Evolutionary conservation across 768 basidiomycete genomes (phyloP), one percentile per base, ranked within the genome.

Genomic region (Fistulinella prunicolor): DNA sequence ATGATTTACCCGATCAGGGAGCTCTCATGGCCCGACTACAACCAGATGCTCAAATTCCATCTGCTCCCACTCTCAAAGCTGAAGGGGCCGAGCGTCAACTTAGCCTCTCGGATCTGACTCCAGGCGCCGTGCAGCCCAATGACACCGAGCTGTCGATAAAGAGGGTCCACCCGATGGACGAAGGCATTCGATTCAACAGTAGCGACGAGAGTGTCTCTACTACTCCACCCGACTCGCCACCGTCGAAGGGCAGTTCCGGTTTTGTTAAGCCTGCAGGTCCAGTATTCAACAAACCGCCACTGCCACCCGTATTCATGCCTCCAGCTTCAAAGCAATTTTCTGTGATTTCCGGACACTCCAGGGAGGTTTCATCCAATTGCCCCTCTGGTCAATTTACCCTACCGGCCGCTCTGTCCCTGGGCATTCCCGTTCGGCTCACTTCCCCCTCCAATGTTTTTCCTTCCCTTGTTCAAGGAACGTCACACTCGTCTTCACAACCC

Each of bases 31-130:
- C 46, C 21, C 51, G 9, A 42, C 9, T 12, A 40, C 53, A 22
- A 9, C 30, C 39, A 16, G 23, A 59, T 21, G 38, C 42, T 17
- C 47, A 39, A 24, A 17, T 21, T 9, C 28, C 21, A 2, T n/a
- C 32, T 9, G n/a, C n/a, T 42, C 35, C 50, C 14, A 10, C 14
- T 26, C 14, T 17, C 23, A 49, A 23, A 20, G 29, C n/a, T 35
- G 46, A 53, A 40, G 50, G 47, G 38, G 52, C 32, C 12, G 59
- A 69, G 24, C 66, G 67, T 26, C 75, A 75, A 28, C 65, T 85
- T 40, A 82, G 83, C 57, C 50, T 86, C 21, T 81, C 81, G 8
- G 85, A 88, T 49, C 70, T 86, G n/a, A 74, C 73, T 51, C 69
- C 72, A 62, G 67, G 53, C 67, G 71, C 32, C 59, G 70, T 38